Evolutionary conservation across 2,329 filamentous ascomycete species (phyloP), one percentile per base, ranked within the genome.

Genomic region (Alternaria rosae): DNA sequence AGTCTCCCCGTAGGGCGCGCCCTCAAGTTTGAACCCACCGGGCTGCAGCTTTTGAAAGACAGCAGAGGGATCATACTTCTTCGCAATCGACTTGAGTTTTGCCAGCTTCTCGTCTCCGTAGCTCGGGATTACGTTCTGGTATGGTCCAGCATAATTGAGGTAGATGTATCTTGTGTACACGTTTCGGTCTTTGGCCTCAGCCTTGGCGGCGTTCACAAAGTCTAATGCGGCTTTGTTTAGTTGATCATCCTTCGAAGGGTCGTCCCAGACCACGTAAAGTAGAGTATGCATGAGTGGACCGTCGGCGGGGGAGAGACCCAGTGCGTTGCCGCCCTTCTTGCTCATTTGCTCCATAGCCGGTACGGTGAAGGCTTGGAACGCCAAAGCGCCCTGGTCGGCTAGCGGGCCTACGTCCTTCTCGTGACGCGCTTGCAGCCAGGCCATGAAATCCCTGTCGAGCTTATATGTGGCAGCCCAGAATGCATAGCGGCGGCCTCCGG

Each of bases 81-180:
- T 60, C 35, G 68, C 64, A 15, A 73, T 47, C 3, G 25, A 23
- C 54, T 69, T 68, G 41, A 74, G 57, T 25, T 62, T 70, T 17
- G 64, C 61, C 42, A 74, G 53, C 44, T 81, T 84, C 12, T 64
- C 67, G 13, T 68, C 50, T 1, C 82, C 82, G 61, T 84, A 85
- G 23, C 79, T 75, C 7, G 70, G 66, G 23, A 84, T 62, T 1
- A 81, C 77, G 61, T 81, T 77, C 65, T 84, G 81, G 62, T 75
- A 80, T 58, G 76, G 71, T 45, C 76, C 76, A 11, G 80, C 83
- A 61, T 85, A 84, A 67, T 84, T 84, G 78, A 83, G 79, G 70
- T 84, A 84, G 26, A 83, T 65, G 59, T 76, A 84, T 6, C 54
- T 54, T 7, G 42, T 60, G 17, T 61, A 57, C n/a, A 70, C 20